Base-by-base conservation (phyloP, 768 basidiomycete species). In the Tylopilus subfusipes region DNA sequence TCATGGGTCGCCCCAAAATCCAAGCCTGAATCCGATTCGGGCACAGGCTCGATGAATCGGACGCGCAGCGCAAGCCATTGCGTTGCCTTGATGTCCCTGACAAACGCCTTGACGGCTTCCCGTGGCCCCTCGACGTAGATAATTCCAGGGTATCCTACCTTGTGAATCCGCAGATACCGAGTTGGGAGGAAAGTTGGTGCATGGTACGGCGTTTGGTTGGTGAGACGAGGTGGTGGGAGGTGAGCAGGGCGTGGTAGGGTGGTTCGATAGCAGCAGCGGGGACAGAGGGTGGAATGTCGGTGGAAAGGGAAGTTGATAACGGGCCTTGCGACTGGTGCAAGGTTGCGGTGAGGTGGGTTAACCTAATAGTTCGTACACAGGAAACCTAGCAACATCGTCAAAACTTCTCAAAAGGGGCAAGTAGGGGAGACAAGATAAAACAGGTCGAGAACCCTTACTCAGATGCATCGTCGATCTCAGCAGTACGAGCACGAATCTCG, bases 41-140 rank as follows among this genome's bases (percentile, higher is more conserved):
- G 33, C 4, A 25, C 29, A 14, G 77, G 71, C 60, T 86, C 84
- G 19, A 83, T 64, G 60, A 88, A 85, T 22, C 88, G 69, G 6
- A 86, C 69, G 51, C 79, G 75, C 56, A 90, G 68, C 11, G 88
- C 88, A 1, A 90, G 73, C 89, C 88, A 90, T 62, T 89, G 85
- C 87, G 89, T 88, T 19, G 74, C 77, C 63, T 85, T 88, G 51
- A 90, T 78, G 48, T 84, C 85, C 19, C 65, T 71, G 1, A 86
- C 79, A 59, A 88, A 88, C 59, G 84, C 82, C 61, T 84, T 78
- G 36, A 47, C 38, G 8, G 9, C 29, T 7, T 24, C 52, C 1
- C 12, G 43, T 1, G 21, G 38, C 0, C 52, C 45, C 9, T 46
- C 38, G 16, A 22, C 38, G 38, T 46, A 53, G 2, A 53, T 31